These are phyloP conservation scores for Neurospora crassa DNA, from an alignment of 2,329 filamentous ascomycete genomes.

Conservation along the genomic window DNA sequence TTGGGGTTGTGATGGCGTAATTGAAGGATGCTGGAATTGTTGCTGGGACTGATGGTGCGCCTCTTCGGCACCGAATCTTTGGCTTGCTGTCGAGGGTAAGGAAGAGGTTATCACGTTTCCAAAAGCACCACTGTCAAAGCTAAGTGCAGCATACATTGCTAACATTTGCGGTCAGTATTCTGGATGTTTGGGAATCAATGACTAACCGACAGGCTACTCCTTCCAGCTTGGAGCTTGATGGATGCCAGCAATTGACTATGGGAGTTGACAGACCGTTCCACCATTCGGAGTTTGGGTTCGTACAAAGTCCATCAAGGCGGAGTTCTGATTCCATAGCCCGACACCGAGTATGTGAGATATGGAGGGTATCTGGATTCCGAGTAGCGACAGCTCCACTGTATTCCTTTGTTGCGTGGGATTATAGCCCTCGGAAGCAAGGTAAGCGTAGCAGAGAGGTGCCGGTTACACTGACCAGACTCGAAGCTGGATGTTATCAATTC, in stretches of 20 bases:
- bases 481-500: background rate
- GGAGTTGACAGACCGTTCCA: background rate
- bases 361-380: background rate
- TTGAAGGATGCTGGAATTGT: background rate
- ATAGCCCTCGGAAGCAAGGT: background rate
- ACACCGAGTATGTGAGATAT: background rate
- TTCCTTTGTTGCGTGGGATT: background rate
- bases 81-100: background rate
- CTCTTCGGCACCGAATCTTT: background rate
- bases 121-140: background rate
- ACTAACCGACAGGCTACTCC: background rate
- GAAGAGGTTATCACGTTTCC: background rate
- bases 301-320: background rate
- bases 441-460: background rate
- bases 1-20: background rate
- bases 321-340: background rate
- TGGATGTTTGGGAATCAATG: background rate
- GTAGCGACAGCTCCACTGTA: background rate
- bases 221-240: background rate
- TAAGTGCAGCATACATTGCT: background rate
- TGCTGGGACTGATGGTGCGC: background rate
- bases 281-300: background rate
- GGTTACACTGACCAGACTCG: background rate
- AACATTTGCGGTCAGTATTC: background rate
- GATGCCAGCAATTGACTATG: background rate